Conservation (phyloP, 2,329 filamentous ascomycete species). For the Diaporthe sp. region DNA sequence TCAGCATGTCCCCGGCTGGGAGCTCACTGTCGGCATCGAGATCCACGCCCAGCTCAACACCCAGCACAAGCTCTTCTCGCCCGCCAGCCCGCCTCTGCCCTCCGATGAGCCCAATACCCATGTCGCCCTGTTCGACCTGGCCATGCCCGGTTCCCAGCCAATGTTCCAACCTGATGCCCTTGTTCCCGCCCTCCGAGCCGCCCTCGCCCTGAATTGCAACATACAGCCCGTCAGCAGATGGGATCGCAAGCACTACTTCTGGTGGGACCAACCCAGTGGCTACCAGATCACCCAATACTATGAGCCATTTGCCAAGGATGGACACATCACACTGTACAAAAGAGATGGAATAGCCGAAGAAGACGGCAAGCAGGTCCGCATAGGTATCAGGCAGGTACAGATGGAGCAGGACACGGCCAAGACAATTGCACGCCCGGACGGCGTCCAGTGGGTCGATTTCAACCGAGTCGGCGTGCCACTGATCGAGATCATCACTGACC, state of each 20-base stretch:
- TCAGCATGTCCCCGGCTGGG: conserved; percentile 79
- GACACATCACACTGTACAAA: conserved; percentile 75
- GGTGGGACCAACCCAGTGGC: conserved; percentile 95
- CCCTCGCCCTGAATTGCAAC: conserved; percentile 84
- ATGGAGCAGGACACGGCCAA: conserved; percentile 99
- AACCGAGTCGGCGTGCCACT: conserved; percentile 92
- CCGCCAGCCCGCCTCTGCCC: conserved; percentile 62
- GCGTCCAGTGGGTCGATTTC: conserved; percentile 86
- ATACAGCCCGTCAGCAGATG: conserved; percentile 85
- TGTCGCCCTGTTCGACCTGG: conserved; percentile 88
- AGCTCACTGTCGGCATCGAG: conserved; percentile 95
- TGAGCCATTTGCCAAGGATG: conserved; percentile 76
- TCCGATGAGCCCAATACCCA: conserved; percentile 84
- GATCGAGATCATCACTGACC: conserved; percentile 94
- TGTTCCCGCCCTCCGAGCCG: conserved; percentile 90
- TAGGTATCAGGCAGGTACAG: conserved; percentile 94
- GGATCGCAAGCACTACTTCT: conserved; percentile 98
- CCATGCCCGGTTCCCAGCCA: conserved; percentile 91
- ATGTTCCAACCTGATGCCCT: conserved; percentile 85
- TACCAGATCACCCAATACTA: conserved; percentile 99
- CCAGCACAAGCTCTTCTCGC: conserved; percentile 88
- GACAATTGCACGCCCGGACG: conserved; percentile 82
- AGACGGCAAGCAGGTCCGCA: conserved; percentile 76
- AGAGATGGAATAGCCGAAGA: conserved; percentile 85
- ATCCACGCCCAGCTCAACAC: conserved; percentile 98